These are phyloP conservation scores for Chlamydomonas schloesseri DNA, from an alignment of 139 green algal genomes.

Conservation along the genomic window DNA sequence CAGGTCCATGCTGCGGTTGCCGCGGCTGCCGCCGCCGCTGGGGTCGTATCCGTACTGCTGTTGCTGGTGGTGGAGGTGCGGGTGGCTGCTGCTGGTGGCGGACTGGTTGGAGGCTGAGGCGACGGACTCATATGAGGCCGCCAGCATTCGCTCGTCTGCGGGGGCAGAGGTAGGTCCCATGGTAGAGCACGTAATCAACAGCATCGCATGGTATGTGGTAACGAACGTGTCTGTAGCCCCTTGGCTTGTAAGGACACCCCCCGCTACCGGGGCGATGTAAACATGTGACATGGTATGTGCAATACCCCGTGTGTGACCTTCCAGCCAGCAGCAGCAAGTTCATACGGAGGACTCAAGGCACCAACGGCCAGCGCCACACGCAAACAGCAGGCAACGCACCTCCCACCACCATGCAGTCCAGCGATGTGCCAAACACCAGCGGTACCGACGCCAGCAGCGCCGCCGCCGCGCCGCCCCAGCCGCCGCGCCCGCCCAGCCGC, in stretches of 20 bases:
- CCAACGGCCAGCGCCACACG: no score
- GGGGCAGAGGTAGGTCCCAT: no score
- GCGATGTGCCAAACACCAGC: background rate
- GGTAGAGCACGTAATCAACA: no score
- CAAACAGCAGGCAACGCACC: background rate
- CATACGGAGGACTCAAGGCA: no score
- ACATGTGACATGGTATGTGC: no score
- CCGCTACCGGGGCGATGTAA: no score
- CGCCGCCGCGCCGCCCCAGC: background rate
- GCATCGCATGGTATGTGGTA: no score
- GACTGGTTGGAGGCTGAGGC: background rate
- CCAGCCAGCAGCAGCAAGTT: no score
- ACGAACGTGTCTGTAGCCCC: no score
- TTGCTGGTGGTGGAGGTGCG: no score
- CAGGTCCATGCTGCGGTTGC: background rate
- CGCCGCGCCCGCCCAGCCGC: background rate
- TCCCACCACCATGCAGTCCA: conserved; percentile 28
- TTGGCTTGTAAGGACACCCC: no score
- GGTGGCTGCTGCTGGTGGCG: background rate
- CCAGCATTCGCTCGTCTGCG: conserved; percentile 1
- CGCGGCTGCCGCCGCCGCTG: background rate
- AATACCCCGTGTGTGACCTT: no score
- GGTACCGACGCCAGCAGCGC: background rate
- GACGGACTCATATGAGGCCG: background rate
- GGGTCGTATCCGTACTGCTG: background rate